Base-by-base conservation (phyloP, 306 rosid genomes). In the Rosa chinensis region DNA sequence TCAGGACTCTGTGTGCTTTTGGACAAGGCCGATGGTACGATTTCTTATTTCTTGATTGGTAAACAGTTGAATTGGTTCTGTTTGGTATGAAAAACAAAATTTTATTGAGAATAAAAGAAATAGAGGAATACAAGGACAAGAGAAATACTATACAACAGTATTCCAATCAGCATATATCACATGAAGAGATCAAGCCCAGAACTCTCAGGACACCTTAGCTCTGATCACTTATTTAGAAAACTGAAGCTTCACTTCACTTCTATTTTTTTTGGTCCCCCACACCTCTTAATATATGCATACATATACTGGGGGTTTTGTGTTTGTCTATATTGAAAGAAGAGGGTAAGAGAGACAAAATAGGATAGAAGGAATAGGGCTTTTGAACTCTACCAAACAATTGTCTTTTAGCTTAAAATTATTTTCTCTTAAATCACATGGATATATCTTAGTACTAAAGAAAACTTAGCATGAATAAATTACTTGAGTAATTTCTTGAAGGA, bases 21-120 rank as follows among this genome's bases (percentile, higher is more conserved):
- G 66, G 88, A 86, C 80, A 84, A 85, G 80, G 89, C 86, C 68
- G 88, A 86, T 76, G 92, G 94, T 92, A 85, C 77, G 83, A 28
- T n/a, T 70, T 77, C 77, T 84, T 77, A 64, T 72, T 70, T 77
- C 71, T 8, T 48, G 58, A 13, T 43, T 35, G 1, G 7, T 43
- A 25, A 59, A 61, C 69, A 43, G 8, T 59, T 75, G 4, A 45
- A 18, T 47, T 32, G 45, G 37, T 70, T 25, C 53, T 39, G 3
- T 35, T 37, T 66, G 21, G 4, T 8, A 66, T 18, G 48, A 39
- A 7, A 52, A 52, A 66, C 44, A n/a, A 17, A 39, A 39, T 66
- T 17, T 37, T 1, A 21, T 58, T 66, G 47, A 39, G 7, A 37
- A 37, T 66, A 18, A 66, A 35, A 66, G 23, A 66, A 39, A 8